These are phyloP conservation scores for Vanilla planifolia DNA, from an alignment of 106 monocot species.

Conservation along the genomic window DNA sequence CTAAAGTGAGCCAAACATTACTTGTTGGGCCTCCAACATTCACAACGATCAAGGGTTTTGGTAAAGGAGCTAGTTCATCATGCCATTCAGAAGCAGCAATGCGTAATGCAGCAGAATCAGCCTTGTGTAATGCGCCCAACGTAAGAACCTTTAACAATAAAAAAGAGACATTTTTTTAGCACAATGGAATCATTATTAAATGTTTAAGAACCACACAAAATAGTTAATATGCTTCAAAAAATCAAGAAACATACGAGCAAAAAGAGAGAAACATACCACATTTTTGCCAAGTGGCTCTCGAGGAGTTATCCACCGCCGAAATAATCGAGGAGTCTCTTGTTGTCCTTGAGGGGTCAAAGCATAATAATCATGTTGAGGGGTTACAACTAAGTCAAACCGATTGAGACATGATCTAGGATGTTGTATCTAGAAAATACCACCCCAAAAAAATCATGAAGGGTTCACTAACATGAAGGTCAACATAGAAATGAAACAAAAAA, in stretches of 20 bases:
- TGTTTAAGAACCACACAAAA: background rate
- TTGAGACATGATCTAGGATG: slow-evolving; percentile 79
- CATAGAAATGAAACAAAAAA: background rate
- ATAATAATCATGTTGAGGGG: slow-evolving; percentile 96
- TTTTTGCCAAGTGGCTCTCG: slow-evolving; percentile 73
- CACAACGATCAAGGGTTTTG: slow-evolving; percentile 88
- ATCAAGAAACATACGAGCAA: background rate
- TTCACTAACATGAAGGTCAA: slow-evolving; percentile 5
- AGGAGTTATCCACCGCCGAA: slow-evolving; percentile 82
- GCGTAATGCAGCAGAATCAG: slow-evolving; percentile 72
- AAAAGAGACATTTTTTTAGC: background rate
- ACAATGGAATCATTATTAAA: background rate
- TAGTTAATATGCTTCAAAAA: background rate
- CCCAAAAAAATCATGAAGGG: slow-evolving; percentile 3
- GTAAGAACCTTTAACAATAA: slow-evolving; percentile 64
- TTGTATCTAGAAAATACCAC: slow-evolving; percentile 59
- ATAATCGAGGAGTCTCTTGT: slow-evolving; percentile 64
- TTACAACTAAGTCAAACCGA: slow-evolving; percentile 86
- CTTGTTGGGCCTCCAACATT: slow-evolving; percentile 96
- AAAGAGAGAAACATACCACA: slow-evolving; percentile 60
- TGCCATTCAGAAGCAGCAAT: slow-evolving; percentile 84
- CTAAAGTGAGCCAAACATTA: slow-evolving; percentile 23
- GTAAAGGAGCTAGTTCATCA: slow-evolving; percentile 86
- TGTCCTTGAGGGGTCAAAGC: slow-evolving; percentile 78
- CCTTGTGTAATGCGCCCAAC: slow-evolving; percentile 81